Base-by-base conservation (phyloP, 2,329 filamentous ascomycete species). In the Xylaria sp. region DNA sequence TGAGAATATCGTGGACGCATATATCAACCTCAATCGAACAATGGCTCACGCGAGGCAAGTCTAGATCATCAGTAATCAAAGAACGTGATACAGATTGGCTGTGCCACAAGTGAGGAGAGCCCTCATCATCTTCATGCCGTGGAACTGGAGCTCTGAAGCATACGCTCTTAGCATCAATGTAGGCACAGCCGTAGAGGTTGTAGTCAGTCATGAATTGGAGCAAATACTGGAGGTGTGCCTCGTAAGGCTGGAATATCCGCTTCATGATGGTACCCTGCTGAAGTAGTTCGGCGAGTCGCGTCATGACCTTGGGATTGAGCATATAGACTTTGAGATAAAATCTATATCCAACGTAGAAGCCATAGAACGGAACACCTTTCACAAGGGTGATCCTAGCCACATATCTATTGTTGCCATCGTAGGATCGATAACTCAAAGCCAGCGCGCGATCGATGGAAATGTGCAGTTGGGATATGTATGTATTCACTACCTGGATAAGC, bases 131-230 rank as follows among this genome's bases (percentile, higher is more conserved):
- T n/a, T 87, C 80, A 69, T 86, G 87, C 8, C 84, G 79, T 0
- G 93, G 93, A 1, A 97, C 80, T 0, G 93, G 93, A 2, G 82
- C 81, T 56, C 95, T 87, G 72, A 97, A 97, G 27, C 79, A 82
- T 1, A 88, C 86, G 65, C 87, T 90, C 9, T 81, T 81, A 51
- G 87, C 90, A 60, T 94, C 86, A 66, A 98, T 87, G 70, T 94
- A 96, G 58, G 87, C 89, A 73, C 95, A 99, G 6, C 96, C 96
- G 74, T 96, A 98, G 67, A 99, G 81, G 73, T 97, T 99, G 80
- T 96, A 99, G 75, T 99, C 96, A 66, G 90, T 90, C 95, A 99
- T 98, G 86, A 96, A 99, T 77, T 99, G 96, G 9, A 95, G 83
- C 8, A 97, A 79, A 74, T 93, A 98, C 72, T 97, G 92, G 64